Evolutionary conservation across 2,329 filamentous ascomycete genomes (phyloP).

Genomic region (Alternaria postmessia): DNA sequence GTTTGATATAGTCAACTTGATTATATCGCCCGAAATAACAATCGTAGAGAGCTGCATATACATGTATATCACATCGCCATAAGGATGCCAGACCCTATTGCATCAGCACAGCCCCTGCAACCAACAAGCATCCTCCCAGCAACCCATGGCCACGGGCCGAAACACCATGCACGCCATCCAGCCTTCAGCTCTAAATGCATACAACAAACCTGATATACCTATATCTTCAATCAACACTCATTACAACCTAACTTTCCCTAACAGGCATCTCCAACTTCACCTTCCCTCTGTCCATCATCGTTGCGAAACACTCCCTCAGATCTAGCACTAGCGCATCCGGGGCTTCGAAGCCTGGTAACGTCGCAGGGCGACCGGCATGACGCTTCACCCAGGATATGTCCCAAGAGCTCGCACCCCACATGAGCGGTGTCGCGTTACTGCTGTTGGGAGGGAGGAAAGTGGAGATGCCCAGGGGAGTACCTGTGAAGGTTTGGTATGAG

Average conservation of each 20-base stretch:
- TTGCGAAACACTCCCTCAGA: constrained; percentile 51
- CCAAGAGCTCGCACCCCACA: constrained; percentile 52
- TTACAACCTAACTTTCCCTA: constrained; percentile 35
- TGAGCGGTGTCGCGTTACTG: constrained; percentile 38
- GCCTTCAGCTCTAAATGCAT: constrained; percentile 24
- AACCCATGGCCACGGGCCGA: background rate
- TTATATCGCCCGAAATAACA: background rate
- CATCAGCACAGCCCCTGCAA: constrained; percentile 1
- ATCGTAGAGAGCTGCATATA: background rate
- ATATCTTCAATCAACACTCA: constrained; percentile 44
- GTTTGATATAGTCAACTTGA: background rate
- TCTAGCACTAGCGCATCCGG: constrained; percentile 53
- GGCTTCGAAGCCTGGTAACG: constrained; percentile 52
- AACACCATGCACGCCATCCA: background rate
- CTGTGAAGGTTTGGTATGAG: constrained; percentile 30
- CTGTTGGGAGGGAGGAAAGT: constrained; percentile 40
- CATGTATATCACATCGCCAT: background rate
- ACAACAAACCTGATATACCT: constrained; percentile 38
- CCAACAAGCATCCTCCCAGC: constrained; percentile 9
- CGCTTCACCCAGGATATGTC: constrained; percentile 50
- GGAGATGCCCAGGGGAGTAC: constrained; percentile 52
- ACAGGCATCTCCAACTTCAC: constrained; percentile 31
- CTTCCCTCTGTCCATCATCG: constrained; percentile 23
- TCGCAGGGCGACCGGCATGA: constrained; percentile 40
- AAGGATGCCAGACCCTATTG: background rate